phyloP scores from a whole-genome alignment of 768 basidiomycete genomes.

The Mycena chlorophos region DNA sequence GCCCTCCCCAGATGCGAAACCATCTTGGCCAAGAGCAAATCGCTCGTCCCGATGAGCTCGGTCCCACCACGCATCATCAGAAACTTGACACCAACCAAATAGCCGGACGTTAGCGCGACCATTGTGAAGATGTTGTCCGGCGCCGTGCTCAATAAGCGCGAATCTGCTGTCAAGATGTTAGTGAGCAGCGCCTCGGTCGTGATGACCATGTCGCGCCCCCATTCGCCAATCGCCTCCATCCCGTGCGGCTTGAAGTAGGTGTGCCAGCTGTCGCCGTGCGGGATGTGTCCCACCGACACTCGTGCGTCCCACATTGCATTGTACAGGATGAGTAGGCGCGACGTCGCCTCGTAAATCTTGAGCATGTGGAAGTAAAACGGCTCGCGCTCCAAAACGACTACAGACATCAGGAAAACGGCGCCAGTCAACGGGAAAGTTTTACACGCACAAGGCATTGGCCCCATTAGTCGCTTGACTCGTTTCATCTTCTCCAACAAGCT shows the following conservation, averaged over 20 bases:
- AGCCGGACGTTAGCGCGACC: conserved; percentile 40
- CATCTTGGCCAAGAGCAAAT: conserved; percentile 29
- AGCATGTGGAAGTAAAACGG: conserved; percentile 41
- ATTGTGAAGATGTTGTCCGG: conserved; percentile 44
- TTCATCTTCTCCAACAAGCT: conserved; percentile 19
- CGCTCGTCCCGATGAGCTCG: conserved; percentile 34
- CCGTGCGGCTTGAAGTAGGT: conserved; percentile 35
- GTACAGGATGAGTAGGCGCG: conserved; percentile 37
- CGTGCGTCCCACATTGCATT: conserved; percentile 30
- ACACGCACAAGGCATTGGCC: conserved; percentile 20
- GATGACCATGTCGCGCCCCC: conserved; percentile 40
- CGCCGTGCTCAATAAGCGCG: conserved; percentile 34
- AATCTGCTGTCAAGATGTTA: conserved; percentile 30
- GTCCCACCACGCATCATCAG: conserved; percentile 32
- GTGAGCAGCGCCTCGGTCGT: conserved; percentile 37
- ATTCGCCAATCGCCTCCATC: conserved; percentile 34
- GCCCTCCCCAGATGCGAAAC: conserved; percentile 29
- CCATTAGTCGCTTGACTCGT: conserved; percentile 10
- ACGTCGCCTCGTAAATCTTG: conserved; percentile 35
- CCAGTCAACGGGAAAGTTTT: background rate
- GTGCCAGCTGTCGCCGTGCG: conserved; percentile 18
- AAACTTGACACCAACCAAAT: conserved; percentile 39
- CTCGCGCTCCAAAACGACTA: conserved; percentile 42
- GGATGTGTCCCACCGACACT: conserved; percentile 11
- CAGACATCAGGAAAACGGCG: conserved; percentile 20